Conservation (phyloP, 1,139 yeast species). For the Hansenula anomala region DNA sequence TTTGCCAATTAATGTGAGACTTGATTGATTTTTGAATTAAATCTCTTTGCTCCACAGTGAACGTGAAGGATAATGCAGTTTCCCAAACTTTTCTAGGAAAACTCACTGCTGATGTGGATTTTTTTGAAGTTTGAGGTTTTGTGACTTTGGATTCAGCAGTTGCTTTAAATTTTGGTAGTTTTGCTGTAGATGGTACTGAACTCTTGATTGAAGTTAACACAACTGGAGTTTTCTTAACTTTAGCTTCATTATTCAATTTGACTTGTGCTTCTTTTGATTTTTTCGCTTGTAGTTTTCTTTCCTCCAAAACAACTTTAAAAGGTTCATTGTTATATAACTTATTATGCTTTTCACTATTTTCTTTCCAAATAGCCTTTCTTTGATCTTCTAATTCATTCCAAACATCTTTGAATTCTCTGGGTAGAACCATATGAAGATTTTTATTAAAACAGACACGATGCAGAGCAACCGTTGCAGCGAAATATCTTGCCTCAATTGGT, state of each 20-base stretch:
- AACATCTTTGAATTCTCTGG: slow-evolving; percentile 70
- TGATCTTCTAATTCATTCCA: slow-evolving; percentile 72
- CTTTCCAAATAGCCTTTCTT: slow-evolving; percentile 40
- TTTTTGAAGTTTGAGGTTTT: no score
- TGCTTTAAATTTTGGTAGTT: no score
- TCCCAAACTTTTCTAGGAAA: slow-evolving; percentile 69
- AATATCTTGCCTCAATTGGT: slow-evolving; percentile 83
- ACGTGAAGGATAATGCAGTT: slow-evolving; percentile 43
- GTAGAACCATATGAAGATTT: slow-evolving; percentile 82
- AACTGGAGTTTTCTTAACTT: slow-evolving; percentile 35
- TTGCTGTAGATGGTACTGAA: slow-evolving; percentile 2
- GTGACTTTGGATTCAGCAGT: no score
- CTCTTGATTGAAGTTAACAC: slow-evolving; percentile 29
- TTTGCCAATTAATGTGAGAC: slow-evolving; percentile 50
- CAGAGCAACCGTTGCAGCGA: slow-evolving; percentile 83
- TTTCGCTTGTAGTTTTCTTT: slow-evolving; percentile 38
- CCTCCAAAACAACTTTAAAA: slow-evolving; percentile 55
- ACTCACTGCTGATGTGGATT: slow-evolving; percentile 9
- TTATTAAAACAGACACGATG: slow-evolving; percentile 77
- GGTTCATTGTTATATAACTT: slow-evolving; percentile 64
- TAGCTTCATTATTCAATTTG: slow-evolving; percentile 28
- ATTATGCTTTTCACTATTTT: slow-evolving; percentile 45
- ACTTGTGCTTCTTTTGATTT: slow-evolving; percentile 41
- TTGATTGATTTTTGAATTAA: slow-evolving; percentile 51
- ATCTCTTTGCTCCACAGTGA: slow-evolving; percentile 36